A percentile compares a stretch with the other conserved stretches of the same genome.
These are phyloP conservation scores for Suillus clintonianus DNA, from an alignment of 768 basidiomycete species.

Conservation along the genomic window DNA sequence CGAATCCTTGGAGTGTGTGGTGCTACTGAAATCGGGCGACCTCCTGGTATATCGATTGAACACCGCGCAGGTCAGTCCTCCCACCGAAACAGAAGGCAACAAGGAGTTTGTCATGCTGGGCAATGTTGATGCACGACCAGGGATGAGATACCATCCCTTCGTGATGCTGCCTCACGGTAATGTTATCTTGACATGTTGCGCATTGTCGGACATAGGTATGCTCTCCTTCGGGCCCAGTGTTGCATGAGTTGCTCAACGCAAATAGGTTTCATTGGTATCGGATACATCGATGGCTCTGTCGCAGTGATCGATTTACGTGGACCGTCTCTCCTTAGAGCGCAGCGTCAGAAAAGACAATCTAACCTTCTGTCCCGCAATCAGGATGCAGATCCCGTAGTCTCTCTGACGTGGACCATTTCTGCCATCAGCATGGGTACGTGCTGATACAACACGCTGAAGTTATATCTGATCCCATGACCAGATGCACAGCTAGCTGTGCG, in stretches of 20 bases:
- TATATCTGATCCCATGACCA: slow-evolving; percentile 19
- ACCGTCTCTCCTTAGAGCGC: slow-evolving; percentile 59
- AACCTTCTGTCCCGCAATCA: slow-evolving; percentile 35
- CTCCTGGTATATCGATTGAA: slow-evolving; percentile 52
- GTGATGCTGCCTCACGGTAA: slow-evolving; percentile 54
- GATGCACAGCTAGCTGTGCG: slow-evolving; percentile 52
- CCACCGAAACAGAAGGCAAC: slow-evolving; percentile 33
- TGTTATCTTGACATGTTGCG: slow-evolving; percentile 53
- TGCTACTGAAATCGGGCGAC: slow-evolving; percentile 58
- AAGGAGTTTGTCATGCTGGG: slow-evolving; percentile 55
- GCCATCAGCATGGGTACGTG: slow-evolving; percentile 36
- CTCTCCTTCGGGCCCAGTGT: slow-evolving; percentile 3
- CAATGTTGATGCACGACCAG: slow-evolving; percentile 43
- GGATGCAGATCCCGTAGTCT: slow-evolving; percentile 46
- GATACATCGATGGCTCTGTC: slow-evolving; percentile 61
- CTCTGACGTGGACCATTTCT: slow-evolving; percentile 69
- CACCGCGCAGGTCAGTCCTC: slow-evolving; percentile 15
- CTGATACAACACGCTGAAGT: slow-evolving; percentile 39
- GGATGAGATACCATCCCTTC: slow-evolving; percentile 57
- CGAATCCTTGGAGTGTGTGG: slow-evolving; percentile 58
- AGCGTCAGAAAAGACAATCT: slow-evolving; percentile 41
- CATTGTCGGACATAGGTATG: slow-evolving; percentile 75
- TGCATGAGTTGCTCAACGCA: neutral
- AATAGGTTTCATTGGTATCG: slow-evolving; percentile 78
- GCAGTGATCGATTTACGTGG: slow-evolving; percentile 74